Evolutionary conservation across 345 rosid genomes (phyloP), one percentile per base, ranked within the genome.

Genomic region (Rhodamnia rubescens): DNA sequence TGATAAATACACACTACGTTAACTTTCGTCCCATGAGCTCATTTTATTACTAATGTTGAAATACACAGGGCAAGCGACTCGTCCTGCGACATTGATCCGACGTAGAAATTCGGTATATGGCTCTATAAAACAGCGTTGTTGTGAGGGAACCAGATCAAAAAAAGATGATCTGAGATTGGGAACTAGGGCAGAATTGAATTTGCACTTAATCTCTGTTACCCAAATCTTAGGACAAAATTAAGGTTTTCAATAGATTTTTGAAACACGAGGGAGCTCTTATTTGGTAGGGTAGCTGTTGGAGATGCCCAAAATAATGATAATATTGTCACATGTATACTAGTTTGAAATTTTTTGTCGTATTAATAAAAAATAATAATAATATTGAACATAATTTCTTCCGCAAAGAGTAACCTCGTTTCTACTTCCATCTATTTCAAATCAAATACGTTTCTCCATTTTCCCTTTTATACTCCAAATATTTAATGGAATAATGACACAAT

Each of bases 81-180:
- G 2, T 69, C 13, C 0, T 18, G 6, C 1, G 5, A 64, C 0
- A 3, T 4, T 42, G 24, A 64, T 1, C 1, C 1, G 0, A 36
- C 0, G 7, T 10, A 24, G 1, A 69, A 69, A 36, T 18, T 32
- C 13, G 10, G 7, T 5, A 69, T 4, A 8, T 18, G 44, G 26
- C 22, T 18, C 47, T 69, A 18, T 36, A 69, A 69, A 18, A 5
- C 1, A 3, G 18, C 13, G 20, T 36, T 20, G 7, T 36, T 8
- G 13, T 9, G 7, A 69, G 26, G 78, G 36, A 36, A 36, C 26
- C 47, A 2, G 11, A 69, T 69, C 47, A 1, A 36, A 69, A 69
- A 12, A 69, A 18, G 40, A 36, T 69, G 78, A 32, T 8, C 0
- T 36, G 26, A 69, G 6, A 32, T 36, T 4, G 47, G 47, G 78